Base-by-base conservation (phyloP, 2,329 filamentous ascomycete species). In the Didymella arachidicola region DNA sequence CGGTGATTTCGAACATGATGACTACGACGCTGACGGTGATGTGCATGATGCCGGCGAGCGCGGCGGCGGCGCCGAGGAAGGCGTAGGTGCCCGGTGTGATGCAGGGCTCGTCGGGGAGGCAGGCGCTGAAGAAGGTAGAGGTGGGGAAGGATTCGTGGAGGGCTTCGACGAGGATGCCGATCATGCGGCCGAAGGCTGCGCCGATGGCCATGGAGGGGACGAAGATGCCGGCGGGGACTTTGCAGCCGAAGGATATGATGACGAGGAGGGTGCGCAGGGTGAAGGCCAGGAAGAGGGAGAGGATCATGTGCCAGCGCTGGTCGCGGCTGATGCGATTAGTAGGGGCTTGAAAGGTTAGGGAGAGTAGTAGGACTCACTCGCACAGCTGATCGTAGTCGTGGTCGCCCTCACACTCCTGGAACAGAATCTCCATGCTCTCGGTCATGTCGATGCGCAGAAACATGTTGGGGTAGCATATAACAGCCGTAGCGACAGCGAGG, bases 1-100 rank as follows among this genome's bases (percentile, higher is more conserved):
- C 95, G 0, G 95, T 99, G 47, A 99, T 84, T 78, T 99, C 95
- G 72, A 98, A 98, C 95, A 99, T 98, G 77, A 99, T 99, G 71
- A 99, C 95, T 2, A 97, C 94, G 10, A 99, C 93, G 0, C 93
- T 96, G 16, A 99, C 88, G 0, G 94, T 97, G 62, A 99, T 91
- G 77, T 98, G 95, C 94, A 98, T 99, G 72, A 98, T 97, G 10
- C 95, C 95, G 75, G 91, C 94, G 25, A 99, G 82, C 0, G 95
- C 92, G 2, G 95, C 94, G 0, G 89, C 95, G 5, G 95, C 95
- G 41, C 95, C 95, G 0, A 99, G 83, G 67, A 99, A 96, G 7
- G 95, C 95, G 73, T 99, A 99, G 1, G 95, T 98, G 10, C 95
- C 95, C 0, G 95, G 95, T 0, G 95, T 99, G 68, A 99, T 98